Conservation (phyloP, 2,329 filamentous ascomycete species). For the Nigrospora osmanthi region DNA sequence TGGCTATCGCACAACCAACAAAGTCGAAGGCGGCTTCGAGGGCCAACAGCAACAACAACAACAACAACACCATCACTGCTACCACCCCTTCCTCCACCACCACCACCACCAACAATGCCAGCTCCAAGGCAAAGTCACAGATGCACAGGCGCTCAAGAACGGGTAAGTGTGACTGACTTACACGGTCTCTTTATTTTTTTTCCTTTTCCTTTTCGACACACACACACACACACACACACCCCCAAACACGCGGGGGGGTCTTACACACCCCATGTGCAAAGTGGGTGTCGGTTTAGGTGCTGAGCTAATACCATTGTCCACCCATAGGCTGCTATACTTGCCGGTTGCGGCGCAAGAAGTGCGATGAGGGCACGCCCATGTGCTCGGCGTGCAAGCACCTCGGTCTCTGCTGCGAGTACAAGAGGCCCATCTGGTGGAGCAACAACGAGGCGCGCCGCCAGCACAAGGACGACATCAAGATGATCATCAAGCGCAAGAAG, state of each 20-base stretch:
- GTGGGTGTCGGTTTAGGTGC: constrained; percentile 1
- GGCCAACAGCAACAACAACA: constrained; percentile 33
- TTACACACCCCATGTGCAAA: constrained; percentile 14
- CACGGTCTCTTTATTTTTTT: constrained; percentile 8
- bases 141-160: constrained; percentile 92
- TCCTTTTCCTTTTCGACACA: constrained; percentile 7
- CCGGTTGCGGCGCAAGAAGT: constrained; percentile 61
- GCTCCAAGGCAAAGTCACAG: constrained; percentile 65
- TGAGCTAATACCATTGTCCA: not conserved
- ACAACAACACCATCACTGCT: constrained; percentile 40
- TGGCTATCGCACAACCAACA: constrained; percentile 51
- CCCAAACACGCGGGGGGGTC: constrained; percentile 9
- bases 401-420: constrained; percentile 88
- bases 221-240: constrained; percentile 11
- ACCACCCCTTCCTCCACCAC: constrained; percentile 8
- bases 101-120: constrained; percentile 34
- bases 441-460: constrained; percentile 78
- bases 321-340: constrained; percentile 58
- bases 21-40: constrained; percentile 53
- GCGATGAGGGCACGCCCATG: constrained; percentile 54
- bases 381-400: constrained; percentile 66
- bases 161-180: constrained; percentile 51
- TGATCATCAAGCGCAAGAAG: constrained; percentile 96
- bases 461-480: constrained; percentile 95
- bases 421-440: constrained; percentile 94